phyloP scores from a whole-genome alignment of 805 yeast species.

The Candida namnaoensis region DNA sequence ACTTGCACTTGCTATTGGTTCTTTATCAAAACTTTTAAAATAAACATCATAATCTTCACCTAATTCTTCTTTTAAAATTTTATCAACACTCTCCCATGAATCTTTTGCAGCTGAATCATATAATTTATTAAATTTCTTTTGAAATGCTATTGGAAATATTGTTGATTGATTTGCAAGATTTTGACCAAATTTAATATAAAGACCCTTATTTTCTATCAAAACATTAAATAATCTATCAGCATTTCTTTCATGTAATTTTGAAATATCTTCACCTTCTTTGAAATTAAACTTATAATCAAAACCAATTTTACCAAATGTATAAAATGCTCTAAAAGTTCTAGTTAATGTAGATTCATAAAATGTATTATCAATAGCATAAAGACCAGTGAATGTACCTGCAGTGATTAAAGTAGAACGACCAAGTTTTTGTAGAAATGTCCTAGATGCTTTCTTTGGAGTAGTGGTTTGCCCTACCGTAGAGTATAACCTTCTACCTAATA shows the following conservation, averaged over 20 bases:
- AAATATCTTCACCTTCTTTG: constrained; percentile 34
- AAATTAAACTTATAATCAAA: constrained; percentile 51
- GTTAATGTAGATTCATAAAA: constrained; percentile 39
- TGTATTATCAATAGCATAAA: constrained; percentile 26
- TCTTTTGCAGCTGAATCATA: constrained; percentile 67
- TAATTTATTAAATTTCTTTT: constrained; percentile 42
- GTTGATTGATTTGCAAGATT: constrained; percentile 70
- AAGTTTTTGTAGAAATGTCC: too few species aligned
- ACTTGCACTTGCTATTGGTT: constrained; percentile 68
- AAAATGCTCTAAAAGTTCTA: constrained; percentile 45
- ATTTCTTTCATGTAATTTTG: constrained; percentile 48
- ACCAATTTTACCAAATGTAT: constrained; percentile 41
- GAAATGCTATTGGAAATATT: constrained; percentile 58
- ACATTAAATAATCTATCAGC: constrained; percentile 42
- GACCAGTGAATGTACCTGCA: constrained; percentile 2
- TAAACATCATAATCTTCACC: constrained; percentile 32
- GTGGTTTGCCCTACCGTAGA: too few species aligned
- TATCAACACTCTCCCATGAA: constrained; percentile 37
- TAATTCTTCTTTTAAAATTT: constrained; percentile 26
- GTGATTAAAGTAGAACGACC: background rate
- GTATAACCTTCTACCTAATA: too few species aligned
- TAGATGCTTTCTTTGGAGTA: too few species aligned
- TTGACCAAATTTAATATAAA: constrained; percentile 74
- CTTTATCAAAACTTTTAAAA: constrained; percentile 39
- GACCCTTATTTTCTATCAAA: constrained; percentile 40